A percentile compares a stretch with the other conserved stretches of the same genome.
phyloP scores from a whole-genome alignment of 2,329 filamentous ascomycete species.

The Fusarium sp. region DNA sequence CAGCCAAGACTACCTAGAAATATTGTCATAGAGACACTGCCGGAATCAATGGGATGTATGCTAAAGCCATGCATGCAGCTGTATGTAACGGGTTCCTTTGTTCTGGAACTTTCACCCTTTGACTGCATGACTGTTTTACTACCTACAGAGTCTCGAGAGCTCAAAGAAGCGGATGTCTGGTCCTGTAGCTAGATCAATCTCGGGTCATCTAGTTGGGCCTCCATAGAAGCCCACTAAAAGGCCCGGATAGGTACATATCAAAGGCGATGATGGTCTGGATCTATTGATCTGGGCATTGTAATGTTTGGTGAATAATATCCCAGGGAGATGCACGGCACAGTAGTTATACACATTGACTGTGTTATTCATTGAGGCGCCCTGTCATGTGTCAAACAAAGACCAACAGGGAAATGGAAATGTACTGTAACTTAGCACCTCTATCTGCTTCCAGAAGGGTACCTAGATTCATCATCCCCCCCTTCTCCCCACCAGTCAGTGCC shows the following conservation, averaged over 20 bases:
- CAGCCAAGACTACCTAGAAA: conserved; percentile 16
- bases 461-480: neutral
- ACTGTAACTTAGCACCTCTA: neutral
- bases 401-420: neutral
- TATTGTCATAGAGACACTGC: conserved; percentile 3
- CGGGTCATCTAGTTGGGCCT: conserved; percentile 19
- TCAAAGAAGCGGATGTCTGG: conserved; percentile 19
- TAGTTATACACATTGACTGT: conserved; percentile 1
- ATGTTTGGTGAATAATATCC: neutral
- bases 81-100: conserved; percentile 3
- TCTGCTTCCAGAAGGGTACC: neutral
- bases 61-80: conserved; percentile 3
- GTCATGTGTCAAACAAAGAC: neutral
- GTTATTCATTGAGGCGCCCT: neutral
- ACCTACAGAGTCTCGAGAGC: neutral
- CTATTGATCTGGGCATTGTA: conserved; percentile 7
- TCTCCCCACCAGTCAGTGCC: conserved; percentile 18
- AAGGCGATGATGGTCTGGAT: conserved; percentile 2
- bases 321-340: neutral
- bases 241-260: conserved; percentile 15
- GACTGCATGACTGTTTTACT: neutral
- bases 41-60: conserved; percentile 9
- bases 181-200: conserved; percentile 29
- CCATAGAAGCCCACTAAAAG: conserved; percentile 28
- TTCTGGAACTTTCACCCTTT: conserved; percentile 20